These are phyloP conservation scores for Rhodotorula glutinis DNA, from an alignment of 1,284 basidiomycete genomes.

Conservation along the genomic window DNA sequence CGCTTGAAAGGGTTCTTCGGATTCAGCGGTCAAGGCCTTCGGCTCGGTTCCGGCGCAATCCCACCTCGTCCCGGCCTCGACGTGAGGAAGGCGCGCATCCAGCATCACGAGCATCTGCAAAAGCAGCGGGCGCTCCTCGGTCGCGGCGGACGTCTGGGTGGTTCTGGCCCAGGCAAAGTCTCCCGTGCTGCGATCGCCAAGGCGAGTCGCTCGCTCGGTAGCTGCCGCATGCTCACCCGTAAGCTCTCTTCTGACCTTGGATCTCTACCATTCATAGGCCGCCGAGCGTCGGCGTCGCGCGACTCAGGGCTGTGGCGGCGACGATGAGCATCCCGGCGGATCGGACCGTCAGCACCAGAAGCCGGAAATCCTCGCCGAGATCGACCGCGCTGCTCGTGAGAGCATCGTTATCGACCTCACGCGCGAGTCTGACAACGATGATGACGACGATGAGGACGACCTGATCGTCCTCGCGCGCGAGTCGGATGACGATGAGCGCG, in stretches of 20 bases:
- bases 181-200: slow-evolving; percentile 58
- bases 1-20: slow-evolving; percentile 66
- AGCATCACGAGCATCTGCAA: slow-evolving; percentile 60
- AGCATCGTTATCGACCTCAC: slow-evolving; percentile 55
- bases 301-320: slow-evolving; percentile 63
- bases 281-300: slow-evolving; percentile 71
- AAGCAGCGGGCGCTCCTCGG: slow-evolving; percentile 51
- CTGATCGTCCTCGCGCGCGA: slow-evolving; percentile 49
- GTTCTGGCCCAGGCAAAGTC: slow-evolving; percentile 40
- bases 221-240: too few relatives aligned
- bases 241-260: too few relatives aligned
- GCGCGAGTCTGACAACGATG: slow-evolving; percentile 2
- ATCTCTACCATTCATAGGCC: too few relatives aligned
- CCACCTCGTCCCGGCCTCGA: slow-evolving; percentile 57
- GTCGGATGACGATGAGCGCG: too few relatives aligned
- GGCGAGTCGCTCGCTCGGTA: slow-evolving; percentile 55
- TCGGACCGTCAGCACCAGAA: neutral
- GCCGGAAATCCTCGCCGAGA: slow-evolving; percentile 45
- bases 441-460: too few relatives aligned
- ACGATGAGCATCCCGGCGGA: slow-evolving; percentile 18
- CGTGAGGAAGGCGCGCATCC: slow-evolving; percentile 60
- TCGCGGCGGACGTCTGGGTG: slow-evolving; percentile 40
- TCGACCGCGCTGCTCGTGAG: slow-evolving; percentile 67
- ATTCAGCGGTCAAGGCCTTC: slow-evolving; percentile 67
- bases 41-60: slow-evolving; percentile 58